Evolutionary conservation across 148 eudicot species (phyloP).

Genomic region (Vaccinium macrocarpon): DNA sequence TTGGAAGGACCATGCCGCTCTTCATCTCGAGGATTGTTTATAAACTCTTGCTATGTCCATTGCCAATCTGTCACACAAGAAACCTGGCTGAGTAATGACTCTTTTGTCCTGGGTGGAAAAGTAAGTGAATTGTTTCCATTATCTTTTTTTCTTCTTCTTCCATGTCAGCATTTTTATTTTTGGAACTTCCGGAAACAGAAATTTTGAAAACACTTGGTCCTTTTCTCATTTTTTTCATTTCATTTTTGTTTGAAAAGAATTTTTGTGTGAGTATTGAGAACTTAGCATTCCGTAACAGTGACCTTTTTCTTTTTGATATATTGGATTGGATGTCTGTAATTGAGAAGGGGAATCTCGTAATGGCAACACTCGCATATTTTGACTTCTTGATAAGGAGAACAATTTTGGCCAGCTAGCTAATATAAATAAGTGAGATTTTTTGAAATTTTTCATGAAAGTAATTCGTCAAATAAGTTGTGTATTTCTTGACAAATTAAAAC

Average conservation of each 20-base stretch:
- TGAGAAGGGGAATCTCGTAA: too few relatives aligned
- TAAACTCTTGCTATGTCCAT: constrained; percentile 76
- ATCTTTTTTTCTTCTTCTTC: not conserved
- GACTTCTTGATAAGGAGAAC: too few relatives aligned
- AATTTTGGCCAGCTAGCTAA: not conserved
- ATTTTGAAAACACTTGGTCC: not conserved
- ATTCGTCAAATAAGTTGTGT: not conserved
- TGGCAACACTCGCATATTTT: too few relatives aligned
- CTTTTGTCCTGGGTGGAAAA: constrained; percentile 44
- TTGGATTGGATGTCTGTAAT: too few relatives aligned
- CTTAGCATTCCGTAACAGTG: not conserved
- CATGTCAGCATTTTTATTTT: not conserved
- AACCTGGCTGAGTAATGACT: constrained; percentile 59
- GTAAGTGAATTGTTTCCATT: constrained; percentile 22
- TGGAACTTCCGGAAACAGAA: not conserved
- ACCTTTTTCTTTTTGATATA: not conserved
- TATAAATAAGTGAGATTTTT: not conserved
- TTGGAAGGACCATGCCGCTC: constrained; percentile 36
- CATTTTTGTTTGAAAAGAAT: not conserved
- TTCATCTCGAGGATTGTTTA: constrained; percentile 57
- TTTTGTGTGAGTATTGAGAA: not conserved
- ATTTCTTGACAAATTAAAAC: not conserved
- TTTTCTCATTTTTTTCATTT: not conserved
- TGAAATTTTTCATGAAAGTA: not conserved
- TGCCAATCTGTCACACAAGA: constrained; percentile 74